Percentiles rank a stretch among this genome's conserved stretches.
These are phyloP conservation scores for Mucor plumbeus DNA, from an alignment of 371 early-diverging fungal genomes.

Conservation along the genomic window DNA sequence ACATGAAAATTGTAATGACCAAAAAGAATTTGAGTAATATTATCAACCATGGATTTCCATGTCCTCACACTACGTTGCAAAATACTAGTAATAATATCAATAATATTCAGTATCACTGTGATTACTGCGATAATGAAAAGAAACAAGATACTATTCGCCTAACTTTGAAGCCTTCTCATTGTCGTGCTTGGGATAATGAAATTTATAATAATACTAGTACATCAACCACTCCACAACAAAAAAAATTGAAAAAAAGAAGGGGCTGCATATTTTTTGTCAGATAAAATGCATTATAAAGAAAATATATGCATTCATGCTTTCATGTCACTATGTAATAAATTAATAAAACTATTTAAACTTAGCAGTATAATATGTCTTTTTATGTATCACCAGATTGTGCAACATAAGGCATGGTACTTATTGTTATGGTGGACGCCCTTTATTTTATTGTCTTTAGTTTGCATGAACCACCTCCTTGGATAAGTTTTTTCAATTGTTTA, in stretches of 20 bases:
- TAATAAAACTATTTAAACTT: too few species aligned
- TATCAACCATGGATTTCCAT: conserved; percentile 5
- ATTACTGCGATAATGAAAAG: neutral
- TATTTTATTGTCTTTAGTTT: too few species aligned
- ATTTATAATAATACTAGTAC: conserved; percentile 1
- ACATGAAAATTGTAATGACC: conserved; percentile 21
- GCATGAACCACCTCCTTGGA: too few species aligned
- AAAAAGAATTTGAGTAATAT: neutral
- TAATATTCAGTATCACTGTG: neutral
- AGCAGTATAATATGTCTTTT: too few species aligned
- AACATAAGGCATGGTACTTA: too few species aligned
- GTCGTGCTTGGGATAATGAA: conserved; percentile 10
- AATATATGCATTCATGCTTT: too few species aligned
- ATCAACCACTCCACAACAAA: neutral
- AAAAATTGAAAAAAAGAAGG: conserved; percentile 1
- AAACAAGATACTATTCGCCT: conserved; percentile 4
- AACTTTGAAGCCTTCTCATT: conserved; percentile 2
- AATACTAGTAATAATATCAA: neutral
- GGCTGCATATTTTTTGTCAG: neutral
- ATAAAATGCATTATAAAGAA: too few species aligned
- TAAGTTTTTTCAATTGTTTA: too few species aligned
- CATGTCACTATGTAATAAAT: too few species aligned
- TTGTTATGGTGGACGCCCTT: too few species aligned
- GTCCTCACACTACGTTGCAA: neutral
- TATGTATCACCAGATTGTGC: too few species aligned